phyloP scores from a whole-genome alignment of 306 rosid genomes.

The Benincasa hispida region DNA sequence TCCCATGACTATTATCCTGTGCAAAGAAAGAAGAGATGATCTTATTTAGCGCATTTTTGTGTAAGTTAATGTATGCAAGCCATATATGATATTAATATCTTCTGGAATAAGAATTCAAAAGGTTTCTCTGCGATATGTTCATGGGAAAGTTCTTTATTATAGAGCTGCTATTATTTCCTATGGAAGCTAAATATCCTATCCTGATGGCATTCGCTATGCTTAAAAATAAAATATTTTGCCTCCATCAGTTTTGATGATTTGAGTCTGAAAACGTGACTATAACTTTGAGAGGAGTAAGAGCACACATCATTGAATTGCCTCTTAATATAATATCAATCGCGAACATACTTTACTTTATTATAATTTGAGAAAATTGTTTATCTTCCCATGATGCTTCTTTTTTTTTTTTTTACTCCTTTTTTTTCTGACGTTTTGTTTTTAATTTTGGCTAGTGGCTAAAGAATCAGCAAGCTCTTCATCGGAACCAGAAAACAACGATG shows the following conservation, averaged over 20 bases:
- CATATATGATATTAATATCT: background rate
- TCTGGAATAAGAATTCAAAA: background rate
- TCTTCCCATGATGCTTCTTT: background rate
- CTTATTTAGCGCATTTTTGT: background rate
- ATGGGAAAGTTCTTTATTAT: background rate
- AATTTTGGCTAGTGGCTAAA: slow-evolving; percentile 64
- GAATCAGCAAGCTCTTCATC: slow-evolving; percentile 77
- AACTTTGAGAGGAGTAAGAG: background rate
- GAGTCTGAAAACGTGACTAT: background rate
- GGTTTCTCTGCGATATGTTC: background rate
- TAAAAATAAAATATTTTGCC: background rate
- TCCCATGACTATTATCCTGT: background rate
- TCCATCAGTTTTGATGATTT: background rate
- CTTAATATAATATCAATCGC: background rate
- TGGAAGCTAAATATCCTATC: background rate
- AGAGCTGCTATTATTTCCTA: background rate
- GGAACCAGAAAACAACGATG: slow-evolving; percentile 79
- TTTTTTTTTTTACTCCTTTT: background rate
- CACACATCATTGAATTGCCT: background rate
- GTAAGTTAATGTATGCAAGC: background rate
- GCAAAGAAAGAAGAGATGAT: background rate
- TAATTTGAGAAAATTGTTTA: background rate
- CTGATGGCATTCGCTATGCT: background rate
- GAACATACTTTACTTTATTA: background rate
- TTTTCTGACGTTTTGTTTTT: slow-evolving; percentile 4